phyloP scores from a whole-genome alignment of 2,329 filamentous ascomycete genomes.

The Xylariomycetidae sp. region DNA sequence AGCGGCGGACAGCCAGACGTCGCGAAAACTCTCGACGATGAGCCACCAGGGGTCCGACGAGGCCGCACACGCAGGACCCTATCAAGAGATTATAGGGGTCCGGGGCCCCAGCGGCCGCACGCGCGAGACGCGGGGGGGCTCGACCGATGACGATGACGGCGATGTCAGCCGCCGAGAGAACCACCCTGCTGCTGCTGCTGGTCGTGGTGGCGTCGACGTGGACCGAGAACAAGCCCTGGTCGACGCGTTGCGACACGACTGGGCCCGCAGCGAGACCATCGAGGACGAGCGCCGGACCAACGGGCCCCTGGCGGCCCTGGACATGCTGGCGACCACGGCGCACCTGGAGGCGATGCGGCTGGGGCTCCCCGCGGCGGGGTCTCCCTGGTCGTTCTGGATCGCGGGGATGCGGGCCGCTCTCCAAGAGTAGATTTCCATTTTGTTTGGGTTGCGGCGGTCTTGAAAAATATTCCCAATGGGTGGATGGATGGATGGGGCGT shows the following conservation, averaged over 20 bases:
- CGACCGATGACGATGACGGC: not conserved
- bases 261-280: not conserved
- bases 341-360: not conserved
- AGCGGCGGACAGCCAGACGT: not conserved
- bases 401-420: too few species aligned
- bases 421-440: too few species aligned
- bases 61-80: not conserved
- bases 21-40: not conserved
- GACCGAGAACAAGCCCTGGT: not conserved
- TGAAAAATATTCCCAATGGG: too few species aligned
- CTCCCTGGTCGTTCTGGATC: too few species aligned
- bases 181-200: too few species aligned
- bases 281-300: not conserved
- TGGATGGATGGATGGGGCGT: too few species aligned
- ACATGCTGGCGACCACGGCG: not conserved
- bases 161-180: not conserved
- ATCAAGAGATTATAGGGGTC: not conserved
- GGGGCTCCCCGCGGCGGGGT: too few species aligned
- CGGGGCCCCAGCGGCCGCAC: too few species aligned
- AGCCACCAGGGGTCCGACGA: not conserved
- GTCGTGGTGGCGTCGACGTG: not conserved
- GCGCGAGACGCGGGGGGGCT: too few species aligned
- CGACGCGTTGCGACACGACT: not conserved
- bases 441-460: too few species aligned
- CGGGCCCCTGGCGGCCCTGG: not conserved